Evolutionary conservation across 2,329 filamentous ascomycete species (phyloP), one percentile per base, ranked within the genome.

Genomic region (Talaromyces rugulosus): DNA sequence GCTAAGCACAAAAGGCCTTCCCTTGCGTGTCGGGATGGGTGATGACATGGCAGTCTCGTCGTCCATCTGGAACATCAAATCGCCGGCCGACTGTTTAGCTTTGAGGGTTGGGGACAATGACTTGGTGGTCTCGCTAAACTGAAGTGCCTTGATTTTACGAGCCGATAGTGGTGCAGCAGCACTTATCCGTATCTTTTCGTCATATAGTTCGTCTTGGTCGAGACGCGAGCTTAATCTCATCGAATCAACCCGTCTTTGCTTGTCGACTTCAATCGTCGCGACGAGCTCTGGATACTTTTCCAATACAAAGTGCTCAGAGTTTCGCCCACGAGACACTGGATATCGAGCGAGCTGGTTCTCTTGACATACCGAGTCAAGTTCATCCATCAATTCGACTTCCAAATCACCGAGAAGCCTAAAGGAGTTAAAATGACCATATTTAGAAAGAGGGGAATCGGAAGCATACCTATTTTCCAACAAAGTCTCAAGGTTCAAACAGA

Each of bases 1-100:
- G 4, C 66, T 67, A 42, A 70, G 71, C 56, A 72, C 59, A 5
- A 65, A 62, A 27, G 65, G 33, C 61, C 75, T 76, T 4, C 73
- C 73, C 67, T 75, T 76, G 2, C 60, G 55, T 3, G 64, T 59
- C 12, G 70, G 66, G 16, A 59, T 62, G 2, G 73, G 66, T 1
- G 72, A 70, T 1, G 72, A 70, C n/a, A 71, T 55, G 5, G 65
- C n/a, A 50, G 62, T 56, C 33, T 92, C 91, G 42, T 96, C 92
- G 62, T 96, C 94, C 92, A 97, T 97, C 66, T 91, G 87, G 71
- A 97, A 97, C 74, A 96, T 96, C 60, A 97, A 82, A 67, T 97
- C 93, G 42, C 82, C 83, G 1, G 83, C 80, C 0, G 89, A 93
- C 23, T 82, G 83, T 69, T 87, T 92, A 1, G 89, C 82, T 60